Conservation (phyloP, 805 yeast species). For the Hanseniaspora lachancei region DNA sequence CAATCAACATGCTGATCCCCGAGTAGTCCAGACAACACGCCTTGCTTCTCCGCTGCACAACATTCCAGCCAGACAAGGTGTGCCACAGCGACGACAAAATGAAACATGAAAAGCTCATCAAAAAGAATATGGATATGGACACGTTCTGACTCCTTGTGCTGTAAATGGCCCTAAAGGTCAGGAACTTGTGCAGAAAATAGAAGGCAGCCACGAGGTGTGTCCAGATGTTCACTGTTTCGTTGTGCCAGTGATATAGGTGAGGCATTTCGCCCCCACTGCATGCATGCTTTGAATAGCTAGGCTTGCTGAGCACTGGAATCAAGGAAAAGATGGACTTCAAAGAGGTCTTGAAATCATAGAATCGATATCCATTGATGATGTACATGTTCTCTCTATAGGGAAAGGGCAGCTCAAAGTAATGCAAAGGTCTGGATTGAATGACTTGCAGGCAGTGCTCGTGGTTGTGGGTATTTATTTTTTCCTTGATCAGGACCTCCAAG, state of each 20-base stretch:
- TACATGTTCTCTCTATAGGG: constrained; percentile 89
- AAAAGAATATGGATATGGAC: constrained; percentile 32
- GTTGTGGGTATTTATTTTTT: constrained; percentile 31
- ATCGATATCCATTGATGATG: constrained; percentile 74
- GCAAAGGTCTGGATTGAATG: constrained; percentile 40
- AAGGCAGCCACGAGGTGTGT: constrained; percentile 66
- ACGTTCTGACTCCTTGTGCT: constrained; percentile 37
- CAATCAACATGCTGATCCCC: constrained; percentile 80
- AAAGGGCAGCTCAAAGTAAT: constrained; percentile 77
- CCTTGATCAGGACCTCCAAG: not conserved
- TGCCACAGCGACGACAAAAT: constrained; percentile 80
- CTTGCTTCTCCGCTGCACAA: constrained; percentile 45
- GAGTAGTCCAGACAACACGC: constrained; percentile 92
- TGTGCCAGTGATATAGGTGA: constrained; percentile 42
- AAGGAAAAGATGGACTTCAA: constrained; percentile 46
- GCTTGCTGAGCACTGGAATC: constrained; percentile 24
- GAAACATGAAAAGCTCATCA: constrained; percentile 66
- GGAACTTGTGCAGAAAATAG: constrained; percentile 42
- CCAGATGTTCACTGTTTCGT: constrained; percentile 90
- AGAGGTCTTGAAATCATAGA: constrained; percentile 43
- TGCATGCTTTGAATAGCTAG: not conserved
- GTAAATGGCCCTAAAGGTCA: constrained; percentile 31
- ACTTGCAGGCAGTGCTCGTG: constrained; percentile 34
- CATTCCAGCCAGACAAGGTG: constrained; percentile 70
- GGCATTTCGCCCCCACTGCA: constrained; percentile 15